These are phyloP conservation scores for Auriscalpium orientale DNA, from an alignment of 768 basidiomycete genomes.

Conservation along the genomic window DNA sequence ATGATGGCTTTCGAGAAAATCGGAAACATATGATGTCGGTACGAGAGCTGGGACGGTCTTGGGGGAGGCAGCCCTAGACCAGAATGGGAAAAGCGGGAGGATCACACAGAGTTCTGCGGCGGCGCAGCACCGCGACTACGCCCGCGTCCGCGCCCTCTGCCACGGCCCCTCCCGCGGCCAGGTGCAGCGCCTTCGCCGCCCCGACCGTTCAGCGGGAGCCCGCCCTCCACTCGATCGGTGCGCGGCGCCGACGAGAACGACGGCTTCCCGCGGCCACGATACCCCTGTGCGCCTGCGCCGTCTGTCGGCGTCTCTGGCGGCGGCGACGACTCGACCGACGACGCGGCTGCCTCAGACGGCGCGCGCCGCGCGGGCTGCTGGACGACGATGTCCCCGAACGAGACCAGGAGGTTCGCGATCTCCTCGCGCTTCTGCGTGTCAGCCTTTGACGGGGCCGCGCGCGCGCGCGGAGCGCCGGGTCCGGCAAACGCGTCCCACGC, in stretches of 20 bases:
- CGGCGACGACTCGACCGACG: not conserved
- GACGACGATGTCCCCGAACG: slow-evolving; percentile 37
- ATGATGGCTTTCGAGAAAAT: not conserved
- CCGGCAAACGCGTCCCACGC: slow-evolving; percentile 39
- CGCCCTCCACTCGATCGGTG: not conserved
- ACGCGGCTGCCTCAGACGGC: slow-evolving; percentile 18
- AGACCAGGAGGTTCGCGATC: slow-evolving; percentile 45
- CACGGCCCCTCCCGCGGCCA: slow-evolving; percentile 30
- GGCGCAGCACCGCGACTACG: slow-evolving; percentile 18
- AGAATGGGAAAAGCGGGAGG: not conserved
- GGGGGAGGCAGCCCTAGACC: not conserved
- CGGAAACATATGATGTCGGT: not conserved
- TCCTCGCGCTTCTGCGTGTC: slow-evolving; percentile 36
- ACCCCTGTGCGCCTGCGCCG: not conserved
- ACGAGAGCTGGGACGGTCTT: not conserved
- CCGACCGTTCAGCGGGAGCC: not conserved
- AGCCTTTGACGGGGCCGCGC: not conserved
- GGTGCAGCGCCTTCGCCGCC: not conserved
- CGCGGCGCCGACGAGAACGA: not conserved
- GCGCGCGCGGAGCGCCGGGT: slow-evolving; percentile 21
- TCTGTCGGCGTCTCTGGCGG: not conserved
- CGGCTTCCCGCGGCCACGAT: not conserved
- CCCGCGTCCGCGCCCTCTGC: slow-evolving; percentile 29
- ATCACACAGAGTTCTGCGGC: not conserved
- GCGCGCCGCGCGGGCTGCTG: slow-evolving; percentile 28